Base-by-base conservation (phyloP, 2,329 filamentous ascomycete species). In the Penicillium occitanis region DNA sequence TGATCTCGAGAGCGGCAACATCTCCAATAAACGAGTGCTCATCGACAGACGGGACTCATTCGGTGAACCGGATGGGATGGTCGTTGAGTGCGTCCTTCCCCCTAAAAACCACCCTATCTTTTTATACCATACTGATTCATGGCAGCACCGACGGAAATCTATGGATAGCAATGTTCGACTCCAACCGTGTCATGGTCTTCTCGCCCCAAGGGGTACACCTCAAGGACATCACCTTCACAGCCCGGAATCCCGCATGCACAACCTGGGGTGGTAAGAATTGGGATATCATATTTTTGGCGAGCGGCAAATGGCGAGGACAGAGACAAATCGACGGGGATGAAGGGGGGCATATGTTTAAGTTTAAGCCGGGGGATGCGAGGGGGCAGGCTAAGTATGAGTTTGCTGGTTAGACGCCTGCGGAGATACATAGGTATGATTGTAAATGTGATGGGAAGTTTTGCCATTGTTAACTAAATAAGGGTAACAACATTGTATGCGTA, bases 51-150 rank as follows among this genome's bases (percentile, higher is more conserved):
- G 71, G 33, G 66, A 58, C 4, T 71, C 69, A 1, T 73, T 63
- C 63, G 76, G 72, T 14, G 75, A 79, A 65, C 76, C 76, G 2
- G 77, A 80, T 70, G 77, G 77, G 3, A 77, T 79, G 74, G 75
- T 79, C 6, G 67, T 77, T 11, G 77, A 79, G 76, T 79, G 70
- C 63, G 75, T 71, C 28, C 35, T 13, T 37, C 25, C 25, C 25
- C 25, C 25, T 25, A 25, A 25, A 25, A 13, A 13, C 35, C 11
- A 33, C 35, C 35, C 35, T 14, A 5, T 14, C 35, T 10, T 4
- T 3, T 37, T 14, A 35, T 35, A 3, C 33, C 33, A 33, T 53
- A 51, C 50, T 53, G 28, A 53, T 25, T 60, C 65, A 61, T 25
- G 10, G 17, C 11, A 78, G 74, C 48, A 73, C 73, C 1, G 69